Evolutionary conservation across 164 flowering plant species (phyloP).

Genomic region (Akebia trifoliata): DNA sequence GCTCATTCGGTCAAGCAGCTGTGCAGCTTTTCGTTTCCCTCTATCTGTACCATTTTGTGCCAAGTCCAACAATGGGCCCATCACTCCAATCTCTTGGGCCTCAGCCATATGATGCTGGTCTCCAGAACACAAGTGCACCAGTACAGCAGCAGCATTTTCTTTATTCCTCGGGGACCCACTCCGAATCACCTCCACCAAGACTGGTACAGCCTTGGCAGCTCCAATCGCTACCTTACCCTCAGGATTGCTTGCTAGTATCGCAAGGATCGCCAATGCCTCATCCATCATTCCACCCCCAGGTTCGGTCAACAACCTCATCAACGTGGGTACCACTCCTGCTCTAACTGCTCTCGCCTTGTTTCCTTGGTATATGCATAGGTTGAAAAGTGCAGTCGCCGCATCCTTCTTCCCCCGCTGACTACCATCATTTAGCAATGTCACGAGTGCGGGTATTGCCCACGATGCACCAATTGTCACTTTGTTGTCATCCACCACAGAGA

Average conservation of each 20-base stretch:
- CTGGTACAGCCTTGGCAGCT: conserved; percentile 70
- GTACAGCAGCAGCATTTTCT: conserved; percentile 92
- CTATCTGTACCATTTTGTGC: conserved; percentile 81
- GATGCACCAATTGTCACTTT: conserved; percentile 73
- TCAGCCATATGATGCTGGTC: conserved; percentile 53
- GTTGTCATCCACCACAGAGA: conserved; percentile 84
- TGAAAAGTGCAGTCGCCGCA: conserved; percentile 99
- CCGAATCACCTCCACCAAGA: conserved; percentile 71
- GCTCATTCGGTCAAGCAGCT: conserved; percentile 64
- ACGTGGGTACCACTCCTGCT: conserved; percentile 71
- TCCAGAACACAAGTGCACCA: conserved; percentile 73
- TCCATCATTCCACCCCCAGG: conserved; percentile 82
- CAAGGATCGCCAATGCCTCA: conserved; percentile 85
- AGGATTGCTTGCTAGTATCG: conserved; percentile 74
- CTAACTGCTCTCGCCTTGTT: conserved; percentile 88
- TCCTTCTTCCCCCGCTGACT: conserved; percentile 93
- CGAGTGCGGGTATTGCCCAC: conserved; percentile 90
- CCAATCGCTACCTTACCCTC: conserved; percentile 81
- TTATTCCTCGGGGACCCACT: conserved; percentile 84
- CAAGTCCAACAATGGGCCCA: conserved; percentile 53
- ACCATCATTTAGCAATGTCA: conserved; percentile 72
- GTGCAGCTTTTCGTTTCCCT: conserved; percentile 80
- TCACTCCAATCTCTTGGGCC: conserved; percentile 63
- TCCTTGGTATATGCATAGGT: conserved; percentile 89
- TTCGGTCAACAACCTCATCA: conserved; percentile 72